Evolutionary conservation across 2,329 filamentous ascomycete genomes (phyloP).

Genomic region (Endocalyx cinctus): DNA sequence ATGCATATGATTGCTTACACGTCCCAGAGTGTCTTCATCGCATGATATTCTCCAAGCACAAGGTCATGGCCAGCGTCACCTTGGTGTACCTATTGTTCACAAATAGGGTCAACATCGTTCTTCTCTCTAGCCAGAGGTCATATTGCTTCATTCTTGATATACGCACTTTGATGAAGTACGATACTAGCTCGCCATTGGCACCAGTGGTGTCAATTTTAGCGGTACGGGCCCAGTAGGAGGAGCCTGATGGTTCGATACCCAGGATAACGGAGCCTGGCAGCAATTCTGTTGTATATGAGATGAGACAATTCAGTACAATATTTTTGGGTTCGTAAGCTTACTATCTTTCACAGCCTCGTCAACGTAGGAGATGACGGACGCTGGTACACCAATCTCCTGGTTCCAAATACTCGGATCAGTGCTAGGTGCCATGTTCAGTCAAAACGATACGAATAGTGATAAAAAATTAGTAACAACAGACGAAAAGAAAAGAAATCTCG

Average conservation of each 20-base stretch:
- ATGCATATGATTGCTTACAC: too few relatives aligned
- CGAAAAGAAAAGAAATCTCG: slow-evolving; percentile 1
- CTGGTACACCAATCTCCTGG: slow-evolving; percentile 10
- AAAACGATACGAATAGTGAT: too few relatives aligned
- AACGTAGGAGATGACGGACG: slow-evolving; percentile 9
- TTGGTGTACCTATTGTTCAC: not conserved
- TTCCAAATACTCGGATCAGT: slow-evolving; percentile 9
- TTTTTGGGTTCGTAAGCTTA: not conserved
- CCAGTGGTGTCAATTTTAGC: not conserved
- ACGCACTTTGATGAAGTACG: not conserved
- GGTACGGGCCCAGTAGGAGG: not conserved
- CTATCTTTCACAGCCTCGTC: slow-evolving; percentile 11
- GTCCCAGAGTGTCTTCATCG: not conserved
- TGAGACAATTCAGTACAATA: too few relatives aligned
- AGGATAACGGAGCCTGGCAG: not conserved
- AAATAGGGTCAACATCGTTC: too few relatives aligned
- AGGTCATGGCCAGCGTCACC: not conserved
- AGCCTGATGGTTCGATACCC: not conserved
- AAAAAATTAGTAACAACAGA: not conserved
- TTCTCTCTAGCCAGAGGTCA: too few relatives aligned
- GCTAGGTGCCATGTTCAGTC: slow-evolving; percentile 6
- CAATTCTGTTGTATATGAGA: too few relatives aligned
- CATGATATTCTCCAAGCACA: not conserved
- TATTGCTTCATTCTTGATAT: too few relatives aligned
- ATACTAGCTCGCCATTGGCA: not conserved